These are phyloP conservation scores for Bryum argenteum DNA, from an alignment of 225 moss, liverwort and hornwort genomes.

Conservation along the genomic window DNA sequence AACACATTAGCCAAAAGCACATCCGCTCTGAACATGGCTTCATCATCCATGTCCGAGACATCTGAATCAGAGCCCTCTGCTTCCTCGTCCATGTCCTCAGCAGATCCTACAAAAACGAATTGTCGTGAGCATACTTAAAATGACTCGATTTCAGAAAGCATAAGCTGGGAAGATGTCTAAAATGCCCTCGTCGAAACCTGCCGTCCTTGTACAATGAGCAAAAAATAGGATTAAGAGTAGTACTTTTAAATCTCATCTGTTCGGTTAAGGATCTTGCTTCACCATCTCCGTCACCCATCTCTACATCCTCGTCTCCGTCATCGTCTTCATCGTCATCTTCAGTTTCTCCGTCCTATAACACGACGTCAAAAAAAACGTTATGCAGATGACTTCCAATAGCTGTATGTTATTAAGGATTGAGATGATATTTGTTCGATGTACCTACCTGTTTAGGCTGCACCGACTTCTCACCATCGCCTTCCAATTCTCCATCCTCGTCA, in stretches of 20 bases:
- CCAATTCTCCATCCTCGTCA: constrained; percentile 47
- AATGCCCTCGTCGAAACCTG: too few species aligned
- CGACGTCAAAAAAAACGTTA: background rate
- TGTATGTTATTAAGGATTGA: too few species aligned
- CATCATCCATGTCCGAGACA: constrained; percentile 78
- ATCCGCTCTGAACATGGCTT: constrained; percentile 93
- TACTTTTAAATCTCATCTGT: constrained; percentile 57
- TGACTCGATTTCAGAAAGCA: background rate
- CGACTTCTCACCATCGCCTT: constrained; percentile 29
- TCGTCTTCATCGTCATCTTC: constrained; percentile 48
- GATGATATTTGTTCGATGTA: background rate
- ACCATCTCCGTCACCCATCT: constrained; percentile 38
- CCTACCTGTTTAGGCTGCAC: constrained; percentile 34
- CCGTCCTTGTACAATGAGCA: background rate
- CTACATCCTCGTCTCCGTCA: constrained; percentile 43
- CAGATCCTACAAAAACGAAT: constrained; percentile 37
- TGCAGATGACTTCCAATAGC: constrained; percentile 7
- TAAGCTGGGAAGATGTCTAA: background rate
- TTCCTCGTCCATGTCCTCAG: constrained; percentile 47
- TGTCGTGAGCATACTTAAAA: constrained; percentile 15
- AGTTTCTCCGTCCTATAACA: constrained; percentile 32
- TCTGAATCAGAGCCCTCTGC: constrained; percentile 68
- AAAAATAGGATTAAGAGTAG: constrained; percentile 9
- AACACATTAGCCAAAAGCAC: constrained; percentile 70
- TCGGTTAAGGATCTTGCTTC: constrained; percentile 34